These are phyloP conservation scores for Pyronema domesticum DNA, from an alignment of 495 filamentous ascomycete species.

Conservation along the genomic window DNA sequence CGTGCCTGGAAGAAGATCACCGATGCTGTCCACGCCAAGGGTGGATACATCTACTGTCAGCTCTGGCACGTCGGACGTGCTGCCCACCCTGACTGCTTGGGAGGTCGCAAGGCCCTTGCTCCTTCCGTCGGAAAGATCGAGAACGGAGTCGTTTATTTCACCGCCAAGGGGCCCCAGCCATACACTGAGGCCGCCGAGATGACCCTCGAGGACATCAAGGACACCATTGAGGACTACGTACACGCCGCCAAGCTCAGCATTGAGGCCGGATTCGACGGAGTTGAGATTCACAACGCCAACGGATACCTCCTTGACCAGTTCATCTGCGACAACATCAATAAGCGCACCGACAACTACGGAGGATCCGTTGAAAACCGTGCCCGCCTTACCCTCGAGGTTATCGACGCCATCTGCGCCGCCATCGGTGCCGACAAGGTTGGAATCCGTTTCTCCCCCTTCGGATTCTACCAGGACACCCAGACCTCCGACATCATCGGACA, in stretches of 20 bases:
- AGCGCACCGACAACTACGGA: constrained; percentile 47
- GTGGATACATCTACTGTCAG: constrained; percentile 46
- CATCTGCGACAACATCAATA: constrained; percentile 42
- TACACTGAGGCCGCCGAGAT: constrained; percentile 33
- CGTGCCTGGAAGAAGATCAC: constrained; percentile 44
- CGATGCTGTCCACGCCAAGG: constrained; percentile 46
- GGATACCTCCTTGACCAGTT: constrained; percentile 67
- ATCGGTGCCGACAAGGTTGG: constrained; percentile 45
- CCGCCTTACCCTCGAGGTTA: constrained; percentile 47
- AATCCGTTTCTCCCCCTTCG: constrained; percentile 48
- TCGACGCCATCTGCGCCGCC: constrained; percentile 41
- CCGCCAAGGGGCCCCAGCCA: background rate
- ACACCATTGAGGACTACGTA: constrained; percentile 39
- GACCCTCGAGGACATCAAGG: constrained; percentile 39
- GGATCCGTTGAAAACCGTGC: constrained; percentile 56
- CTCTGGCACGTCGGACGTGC: constrained; percentile 51
- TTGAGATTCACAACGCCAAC: constrained; percentile 52
- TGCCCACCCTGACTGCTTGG: constrained; percentile 28
- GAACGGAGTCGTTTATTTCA: constrained; percentile 17
- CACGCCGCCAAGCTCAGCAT: constrained; percentile 45
- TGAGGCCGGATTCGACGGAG: constrained; percentile 55
- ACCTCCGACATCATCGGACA: constrained; percentile 39
- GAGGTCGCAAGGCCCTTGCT: constrained; percentile 30
- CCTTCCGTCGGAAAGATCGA: constrained; percentile 33
- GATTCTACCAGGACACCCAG: constrained; percentile 47